Evolutionary conservation across 805 yeast genomes (phyloP).

Genomic region (Danielia oregonensis): DNA sequence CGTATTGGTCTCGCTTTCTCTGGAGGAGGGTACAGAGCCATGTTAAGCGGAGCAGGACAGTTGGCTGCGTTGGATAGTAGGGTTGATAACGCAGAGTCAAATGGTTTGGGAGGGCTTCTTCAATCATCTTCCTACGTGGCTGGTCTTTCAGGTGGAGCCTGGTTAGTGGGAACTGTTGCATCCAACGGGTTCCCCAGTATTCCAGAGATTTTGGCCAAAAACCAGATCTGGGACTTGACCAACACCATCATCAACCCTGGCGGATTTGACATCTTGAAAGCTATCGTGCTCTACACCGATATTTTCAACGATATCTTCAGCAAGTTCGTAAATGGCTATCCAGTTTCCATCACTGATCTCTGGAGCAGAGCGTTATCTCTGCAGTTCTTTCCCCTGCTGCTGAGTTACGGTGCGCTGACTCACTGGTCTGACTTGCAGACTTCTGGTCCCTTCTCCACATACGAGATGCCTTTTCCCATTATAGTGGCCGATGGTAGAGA

Average conservation of each 20-base stretch:
- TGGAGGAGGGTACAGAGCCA: conserved; percentile 11
- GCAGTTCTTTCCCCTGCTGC: conserved; percentile 33
- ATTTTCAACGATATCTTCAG: conserved; percentile 22
- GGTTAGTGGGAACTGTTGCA: conserved; percentile 39
- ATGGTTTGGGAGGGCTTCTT: conserved; percentile 10
- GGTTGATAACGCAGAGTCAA: conserved; percentile 5
- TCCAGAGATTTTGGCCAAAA: conserved; percentile 26
- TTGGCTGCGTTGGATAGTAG: conserved; percentile 8
- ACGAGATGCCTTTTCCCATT: conserved; percentile 49
- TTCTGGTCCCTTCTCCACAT: conserved; percentile 23
- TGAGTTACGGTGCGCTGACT: too few relatives aligned
- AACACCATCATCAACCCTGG: conserved; percentile 28
- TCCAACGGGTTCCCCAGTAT: conserved; percentile 56
- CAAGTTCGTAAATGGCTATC: conserved; percentile 31
- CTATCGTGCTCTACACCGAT: conserved; percentile 15
- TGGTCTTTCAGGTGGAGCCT: conserved; percentile 9
- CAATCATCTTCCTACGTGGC: conserved; percentile 8
- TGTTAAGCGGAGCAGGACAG: conserved; percentile 9
- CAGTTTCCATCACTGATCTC: conserved; percentile 32
- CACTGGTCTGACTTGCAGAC: conserved; percentile 34
- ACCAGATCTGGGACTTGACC: conserved; percentile 31
- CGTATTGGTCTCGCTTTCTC: conserved; percentile 8
- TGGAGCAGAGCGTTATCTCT: conserved; percentile 39
- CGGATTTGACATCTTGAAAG: conserved; percentile 25
- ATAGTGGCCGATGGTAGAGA: conserved; percentile 39